Conservation (phyloP, 305 asterid species). For the Fraxinus ornus region DNA sequence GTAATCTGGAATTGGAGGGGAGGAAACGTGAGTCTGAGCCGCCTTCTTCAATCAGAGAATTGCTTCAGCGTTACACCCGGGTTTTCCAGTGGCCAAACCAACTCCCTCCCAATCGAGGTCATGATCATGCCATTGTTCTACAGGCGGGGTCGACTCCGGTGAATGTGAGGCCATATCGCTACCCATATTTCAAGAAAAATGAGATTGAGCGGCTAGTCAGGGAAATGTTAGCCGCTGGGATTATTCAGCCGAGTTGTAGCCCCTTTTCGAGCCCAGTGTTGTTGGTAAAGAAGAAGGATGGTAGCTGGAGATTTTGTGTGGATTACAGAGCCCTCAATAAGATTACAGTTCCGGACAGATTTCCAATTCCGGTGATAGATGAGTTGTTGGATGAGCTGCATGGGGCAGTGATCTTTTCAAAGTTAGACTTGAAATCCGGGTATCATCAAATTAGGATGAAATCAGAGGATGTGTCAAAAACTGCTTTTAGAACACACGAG, state of each 20-base stretch:
- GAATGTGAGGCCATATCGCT: background rate
- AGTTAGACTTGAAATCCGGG: background rate
- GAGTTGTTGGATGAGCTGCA: background rate
- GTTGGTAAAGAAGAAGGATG: background rate
- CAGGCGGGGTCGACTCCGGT: background rate
- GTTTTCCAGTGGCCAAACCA: background rate
- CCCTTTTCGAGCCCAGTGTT: background rate
- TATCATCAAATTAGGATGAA: background rate
- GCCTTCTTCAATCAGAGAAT: accelerated
- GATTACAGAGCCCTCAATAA: background rate
- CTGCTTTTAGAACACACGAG: background rate
- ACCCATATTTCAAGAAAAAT: background rate
- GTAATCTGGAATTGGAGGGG: background rate
- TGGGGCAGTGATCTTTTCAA: background rate
- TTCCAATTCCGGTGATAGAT: background rate
- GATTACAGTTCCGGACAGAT: background rate
- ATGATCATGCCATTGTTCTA: background rate
- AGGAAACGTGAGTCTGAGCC: accelerated
- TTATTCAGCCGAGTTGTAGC: background rate
- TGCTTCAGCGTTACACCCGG: background rate
- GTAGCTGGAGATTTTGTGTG: background rate
- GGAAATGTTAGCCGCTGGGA: background rate
- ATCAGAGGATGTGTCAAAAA: background rate
- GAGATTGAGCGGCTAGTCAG: background rate
- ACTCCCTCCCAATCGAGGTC: background rate